Evolutionary conservation across 345 rosid genomes (phyloP), one percentile per base, ranked within the genome.

Genomic region (Linum tenue): DNA sequence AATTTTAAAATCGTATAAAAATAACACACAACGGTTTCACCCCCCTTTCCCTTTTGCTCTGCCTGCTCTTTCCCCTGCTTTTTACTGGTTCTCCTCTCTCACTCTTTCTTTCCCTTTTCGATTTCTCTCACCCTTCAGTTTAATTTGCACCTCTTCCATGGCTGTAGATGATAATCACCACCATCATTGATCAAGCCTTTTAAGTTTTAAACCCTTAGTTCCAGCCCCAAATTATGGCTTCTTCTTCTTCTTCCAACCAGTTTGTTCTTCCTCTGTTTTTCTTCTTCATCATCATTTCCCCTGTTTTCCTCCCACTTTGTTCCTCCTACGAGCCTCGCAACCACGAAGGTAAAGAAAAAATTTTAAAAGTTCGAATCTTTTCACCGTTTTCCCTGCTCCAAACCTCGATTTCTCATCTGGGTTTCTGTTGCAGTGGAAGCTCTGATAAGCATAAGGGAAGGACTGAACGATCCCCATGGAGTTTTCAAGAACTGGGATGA

Each of bases 401-500:
- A 2, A 37, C 39, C 31, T 9, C 1, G 3, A 38, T 53, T 56
- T 38, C 62, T 22, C 15, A 37, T 6, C 2, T 58, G 10, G 15
- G 12, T 56, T 55, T 44, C 37, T 9, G 11, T 61, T 22, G 37
- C 74, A 92, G 98, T 92, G 79, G 97, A 84, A 50, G 96, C 97
- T 38, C 63, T 92, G 83, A 85, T 90, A 63, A 80, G 79, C 62
- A 72, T 90, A 67, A 82, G 68, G 68, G 81, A 72, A 55, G 80
- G 70, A 17, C 72, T 90, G 76, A 70, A 78, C 58, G 98, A 92
- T 71, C 92, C 94, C 3, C 88, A 84, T 69, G 97, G 95, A n/a
- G 91, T 86, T 41, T 70, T 92, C 62, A 87, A 78, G 83, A 87
- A 87, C 82, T 92, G 98, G 97, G 97, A 92, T 68, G 92, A 82